Evolutionary conservation across 2,329 filamentous ascomycete species (phyloP), one percentile per base, ranked within the genome.

Genomic region (Trichoderma guizhouense): DNA sequence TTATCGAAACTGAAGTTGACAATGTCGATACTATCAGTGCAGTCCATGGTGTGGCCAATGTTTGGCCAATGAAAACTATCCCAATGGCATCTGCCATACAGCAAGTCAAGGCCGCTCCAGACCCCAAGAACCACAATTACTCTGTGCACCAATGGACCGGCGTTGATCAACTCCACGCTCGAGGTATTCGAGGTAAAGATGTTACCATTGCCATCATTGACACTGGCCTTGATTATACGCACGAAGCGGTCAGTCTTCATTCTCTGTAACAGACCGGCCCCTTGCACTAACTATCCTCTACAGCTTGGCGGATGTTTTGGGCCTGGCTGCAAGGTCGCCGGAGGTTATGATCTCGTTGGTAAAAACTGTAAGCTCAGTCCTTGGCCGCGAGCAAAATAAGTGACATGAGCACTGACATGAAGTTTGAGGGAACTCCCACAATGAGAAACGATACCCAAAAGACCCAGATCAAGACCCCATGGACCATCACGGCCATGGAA

Each of bases 291-390:
- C 8, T 36, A 5, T 8, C 11, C 24, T 32, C 26, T 28, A 7
- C 57, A 82, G 81, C 79, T 83, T 24, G 81, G 81, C 21, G 81
- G 81, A 0, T 82, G 81, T 64, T 82, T 82, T 74, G 81, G 81
- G 1, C 78, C 77, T n/a, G 78, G 79, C 9, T 83, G 81, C 67
- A 83, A 82, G 73, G 68, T 83, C 28, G 76, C 76, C 8, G 81
- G 81, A 30, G 81, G 81, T 1, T 82, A 82, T 63, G 81, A 83
- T 69, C 76, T 83, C 57, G 81, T 81, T 11, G 81, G 81, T 28
- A 66, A 76, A 24, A 71, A 77, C 18, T 81, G 80, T 81, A 74
- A 73, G 78, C 75, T 3, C 15, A 15, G 6, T n/a, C 6, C 7
- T 18, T 5, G 28, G 5, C 0, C 39, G 7, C 30, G 12, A 12